Evolutionary conservation across 208 protist species (phyloP), one percentile per base, ranked within the genome.

Genomic region (Herpetomonas muscarum): DNA sequence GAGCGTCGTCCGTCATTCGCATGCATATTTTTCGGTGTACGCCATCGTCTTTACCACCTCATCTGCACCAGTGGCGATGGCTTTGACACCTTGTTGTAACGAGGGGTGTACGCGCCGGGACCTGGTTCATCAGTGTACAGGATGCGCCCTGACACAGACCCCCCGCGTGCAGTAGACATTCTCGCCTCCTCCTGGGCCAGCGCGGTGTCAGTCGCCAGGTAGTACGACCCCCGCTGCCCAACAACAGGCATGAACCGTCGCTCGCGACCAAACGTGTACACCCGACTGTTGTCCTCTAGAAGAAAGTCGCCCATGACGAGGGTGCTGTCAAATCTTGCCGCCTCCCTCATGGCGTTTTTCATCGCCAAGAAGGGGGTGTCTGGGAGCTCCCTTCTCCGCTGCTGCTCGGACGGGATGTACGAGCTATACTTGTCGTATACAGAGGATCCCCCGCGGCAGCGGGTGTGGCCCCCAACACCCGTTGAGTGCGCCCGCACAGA

Each of bases 91-190:
- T 89, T 89, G 44, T 50, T 72, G 66, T 86, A 92, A 0, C 71
- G 76, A 30, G 85, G 85, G 3, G 81, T 92, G 67, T 92, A 92
- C 7, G 85, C 76, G 17, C 85, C 85, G 12, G 85, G 85, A 9
- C 85, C 85, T 3, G 85, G 85, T 7, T 76, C 67, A 26, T 64
- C 72, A 22, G 46, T 50, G 17, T 48, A 59, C 1, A 64, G n/a
- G 2, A 41, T 25, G 30, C 58, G 39, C 34, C 61, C 42, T n/a
- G 21, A 5, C 5, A 19, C 9, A 19, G n/a, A 19, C 13, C 51
- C 31, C 17, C 17, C 39, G 17, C 25, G 6, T 37, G 39, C 31
- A 3, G 26, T 3, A 17, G 44, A 15, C 6, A 26, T 24, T 17
- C 79, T 70, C 21, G 76, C 79, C 5, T 54, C 39, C 26, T 55